Conservation (phyloP, 352 stramenopile genomes). For the Blastocystis sp. region DNA sequence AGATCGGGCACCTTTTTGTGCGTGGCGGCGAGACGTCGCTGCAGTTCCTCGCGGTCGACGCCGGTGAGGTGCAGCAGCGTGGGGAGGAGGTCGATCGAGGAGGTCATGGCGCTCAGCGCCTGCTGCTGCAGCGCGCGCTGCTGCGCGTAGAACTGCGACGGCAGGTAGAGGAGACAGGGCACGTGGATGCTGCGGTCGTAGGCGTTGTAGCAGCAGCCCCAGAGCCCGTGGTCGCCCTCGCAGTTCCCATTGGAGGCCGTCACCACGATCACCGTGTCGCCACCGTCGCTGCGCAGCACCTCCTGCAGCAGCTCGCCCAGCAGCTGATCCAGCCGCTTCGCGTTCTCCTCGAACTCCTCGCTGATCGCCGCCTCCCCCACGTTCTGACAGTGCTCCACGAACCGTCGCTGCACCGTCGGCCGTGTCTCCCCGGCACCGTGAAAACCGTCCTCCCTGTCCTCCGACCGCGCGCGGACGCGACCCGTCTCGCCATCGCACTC, state of each 20-base stretch:
- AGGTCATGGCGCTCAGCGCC: neutral
- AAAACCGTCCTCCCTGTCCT: neutral
- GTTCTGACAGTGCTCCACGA: neutral
- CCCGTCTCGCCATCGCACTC: neutral
- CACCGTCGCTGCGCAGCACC: neutral
- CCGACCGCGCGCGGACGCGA: neutral
- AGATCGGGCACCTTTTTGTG: conserved; percentile 4
- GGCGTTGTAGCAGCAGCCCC: conserved; percentile 34
- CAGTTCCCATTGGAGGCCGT: conserved; percentile 16
- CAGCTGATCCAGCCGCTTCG: neutral
- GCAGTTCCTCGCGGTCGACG: neutral
- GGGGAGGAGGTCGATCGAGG: conserved; percentile 34
- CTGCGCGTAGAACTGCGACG: neutral
- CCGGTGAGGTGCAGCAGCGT: neutral
- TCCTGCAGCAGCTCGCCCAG: conserved; percentile 32
- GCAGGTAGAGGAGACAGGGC: conserved; percentile 28
- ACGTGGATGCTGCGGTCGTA: conserved; percentile 11
- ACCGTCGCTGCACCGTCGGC: neutral
- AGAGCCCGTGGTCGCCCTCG: conserved; percentile 6
- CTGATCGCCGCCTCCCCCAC: neutral
- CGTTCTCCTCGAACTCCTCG: neutral
- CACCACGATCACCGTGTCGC: conserved; percentile 3
- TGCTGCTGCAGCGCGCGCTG: neutral
- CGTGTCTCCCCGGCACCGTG: neutral
- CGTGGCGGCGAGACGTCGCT: neutral